A percentile compares a stretch with the other conserved stretches of the same genome.
phyloP scores from a whole-genome alignment of 768 basidiomycete species.

The Russula earlei region DNA sequence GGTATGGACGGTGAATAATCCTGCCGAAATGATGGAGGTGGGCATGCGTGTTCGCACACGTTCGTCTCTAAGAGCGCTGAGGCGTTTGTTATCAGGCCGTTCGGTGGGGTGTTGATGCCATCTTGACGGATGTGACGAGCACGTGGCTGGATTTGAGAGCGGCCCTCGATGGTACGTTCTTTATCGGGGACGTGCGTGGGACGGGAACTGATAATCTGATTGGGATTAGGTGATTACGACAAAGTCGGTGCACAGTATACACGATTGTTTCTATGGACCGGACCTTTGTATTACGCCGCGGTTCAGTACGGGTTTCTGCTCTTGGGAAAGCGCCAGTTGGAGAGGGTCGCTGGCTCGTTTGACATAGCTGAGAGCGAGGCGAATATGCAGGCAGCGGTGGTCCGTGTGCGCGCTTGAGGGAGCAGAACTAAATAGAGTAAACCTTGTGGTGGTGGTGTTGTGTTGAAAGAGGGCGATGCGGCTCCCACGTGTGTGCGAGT shows the following conservation, averaged over 20 bases:
- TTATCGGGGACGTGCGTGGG: background rate
- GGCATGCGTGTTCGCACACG: conserved; percentile 20
- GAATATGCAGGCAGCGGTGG: background rate
- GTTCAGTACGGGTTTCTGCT: conserved; percentile 4
- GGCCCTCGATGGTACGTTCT: conserved; percentile 22
- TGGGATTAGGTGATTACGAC: conserved; percentile 17
- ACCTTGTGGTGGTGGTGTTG: too few species aligned
- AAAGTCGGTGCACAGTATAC: conserved; percentile 17
- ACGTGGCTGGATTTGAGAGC: conserved; percentile 32
- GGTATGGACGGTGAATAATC: conserved; percentile 95
- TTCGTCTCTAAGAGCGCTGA: conserved; percentile 1
- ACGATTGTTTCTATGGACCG: conserved; percentile 20
- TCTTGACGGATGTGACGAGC: conserved; percentile 37
- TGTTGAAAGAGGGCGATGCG: background rate
- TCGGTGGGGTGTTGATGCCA: conserved; percentile 37
- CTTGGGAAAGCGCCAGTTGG: background rate
- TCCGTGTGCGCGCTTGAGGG: conserved; percentile 8
- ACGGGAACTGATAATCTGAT: background rate
- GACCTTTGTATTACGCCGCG: conserved; percentile 13
- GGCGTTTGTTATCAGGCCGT: conserved; percentile 47
- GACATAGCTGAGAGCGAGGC: conserved; percentile 1
- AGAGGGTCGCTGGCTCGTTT: conserved; percentile 19
- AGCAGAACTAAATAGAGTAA: too few species aligned
- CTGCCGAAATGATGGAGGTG: conserved; percentile 85
- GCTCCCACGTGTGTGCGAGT: too few species aligned